A percentile compares a stretch with the other conserved stretches of the same genome.
phyloP scores from a whole-genome alignment of 495 filamentous ascomycete species.

The Penicillium cosmopolitanum region DNA sequence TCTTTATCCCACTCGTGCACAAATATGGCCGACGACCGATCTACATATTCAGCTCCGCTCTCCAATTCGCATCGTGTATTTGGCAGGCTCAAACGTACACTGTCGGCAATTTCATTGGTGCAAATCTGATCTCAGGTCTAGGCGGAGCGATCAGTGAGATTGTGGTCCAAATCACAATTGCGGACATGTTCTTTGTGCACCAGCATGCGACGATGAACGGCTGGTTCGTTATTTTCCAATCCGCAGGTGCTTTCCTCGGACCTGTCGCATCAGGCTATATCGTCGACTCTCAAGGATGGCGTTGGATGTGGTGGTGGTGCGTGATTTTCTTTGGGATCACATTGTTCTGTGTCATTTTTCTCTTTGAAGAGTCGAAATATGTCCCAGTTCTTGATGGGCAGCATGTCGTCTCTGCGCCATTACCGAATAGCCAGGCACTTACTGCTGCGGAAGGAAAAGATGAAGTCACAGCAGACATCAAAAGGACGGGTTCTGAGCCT shows the following conservation, averaged over 20 bases:
- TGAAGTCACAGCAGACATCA: not conserved
- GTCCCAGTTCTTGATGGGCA: constrained; percentile 20
- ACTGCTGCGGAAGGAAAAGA: not conserved
- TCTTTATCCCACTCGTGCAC: constrained; percentile 50
- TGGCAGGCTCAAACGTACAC: constrained; percentile 43
- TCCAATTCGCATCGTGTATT: constrained; percentile 39
- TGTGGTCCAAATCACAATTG: constrained; percentile 50
- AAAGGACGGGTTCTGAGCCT: not conserved
- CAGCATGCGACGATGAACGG: constrained; percentile 46
- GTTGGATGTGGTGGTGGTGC: constrained; percentile 58
- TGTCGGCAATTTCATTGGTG: constrained; percentile 34
- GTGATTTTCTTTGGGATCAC: constrained; percentile 48
- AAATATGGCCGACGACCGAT: constrained; percentile 50
- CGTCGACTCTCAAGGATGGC: constrained; percentile 48
- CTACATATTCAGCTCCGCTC: constrained; percentile 41
- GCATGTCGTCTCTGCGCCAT: not conserved
- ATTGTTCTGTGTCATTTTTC: constrained; percentile 40
- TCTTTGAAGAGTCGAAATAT: constrained; percentile 50
- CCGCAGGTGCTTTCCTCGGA: constrained; percentile 39
- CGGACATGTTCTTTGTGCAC: constrained; percentile 55
- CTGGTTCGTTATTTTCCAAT: constrained; percentile 39
- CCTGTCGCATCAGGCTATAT: constrained; percentile 51
- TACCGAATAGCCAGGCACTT: not conserved
- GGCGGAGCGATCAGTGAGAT: constrained; percentile 46
- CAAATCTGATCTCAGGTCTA: constrained; percentile 38